A percentile compares a stretch with the other conserved stretches of the same genome.
phyloP scores from a whole-genome alignment of 768 basidiomycete genomes.

The Suillus sp. region DNA sequence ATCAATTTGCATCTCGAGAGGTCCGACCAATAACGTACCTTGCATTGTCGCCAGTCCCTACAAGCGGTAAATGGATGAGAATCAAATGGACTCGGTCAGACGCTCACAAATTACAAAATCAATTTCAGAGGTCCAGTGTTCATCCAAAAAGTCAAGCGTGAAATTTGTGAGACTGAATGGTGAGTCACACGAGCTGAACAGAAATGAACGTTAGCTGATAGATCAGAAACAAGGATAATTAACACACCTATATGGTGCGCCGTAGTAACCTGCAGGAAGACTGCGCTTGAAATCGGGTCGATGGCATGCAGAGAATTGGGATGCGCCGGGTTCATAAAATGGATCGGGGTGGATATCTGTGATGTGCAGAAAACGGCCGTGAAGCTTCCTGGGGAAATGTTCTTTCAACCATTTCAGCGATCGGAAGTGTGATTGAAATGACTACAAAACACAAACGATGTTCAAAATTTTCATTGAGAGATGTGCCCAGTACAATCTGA shows the following conservation, averaged over 20 bases:
- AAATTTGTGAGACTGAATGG: constrained; percentile 75
- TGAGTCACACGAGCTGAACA: constrained; percentile 75
- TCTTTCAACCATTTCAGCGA: constrained; percentile 5
- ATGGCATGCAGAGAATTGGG: constrained; percentile 65
- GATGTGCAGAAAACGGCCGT: constrained; percentile 80
- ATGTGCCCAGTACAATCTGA: constrained; percentile 43
- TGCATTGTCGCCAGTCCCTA: constrained; percentile 80
- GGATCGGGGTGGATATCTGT: constrained; percentile 86
- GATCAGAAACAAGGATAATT: constrained; percentile 8
- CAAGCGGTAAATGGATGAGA: background rate
- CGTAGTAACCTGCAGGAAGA: constrained; percentile 59
- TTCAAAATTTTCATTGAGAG: background rate
- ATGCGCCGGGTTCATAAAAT: constrained; percentile 52
- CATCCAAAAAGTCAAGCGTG: constrained; percentile 77
- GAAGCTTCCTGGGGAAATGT: constrained; percentile 46
- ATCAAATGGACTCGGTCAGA: background rate
- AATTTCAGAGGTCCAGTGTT: constrained; percentile 78
- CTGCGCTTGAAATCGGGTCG: constrained; percentile 55
- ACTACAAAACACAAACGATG: background rate
- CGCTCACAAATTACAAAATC: constrained; percentile 86
- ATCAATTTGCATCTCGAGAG: background rate
- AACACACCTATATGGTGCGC: constrained; percentile 66
- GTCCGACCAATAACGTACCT: constrained; percentile 39
- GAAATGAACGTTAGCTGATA: too few relatives aligned
- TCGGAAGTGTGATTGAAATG: background rate